phyloP scores from a whole-genome alignment of 371 early-diverging fungal species.

The Amoeboradix gromovi region DNA sequence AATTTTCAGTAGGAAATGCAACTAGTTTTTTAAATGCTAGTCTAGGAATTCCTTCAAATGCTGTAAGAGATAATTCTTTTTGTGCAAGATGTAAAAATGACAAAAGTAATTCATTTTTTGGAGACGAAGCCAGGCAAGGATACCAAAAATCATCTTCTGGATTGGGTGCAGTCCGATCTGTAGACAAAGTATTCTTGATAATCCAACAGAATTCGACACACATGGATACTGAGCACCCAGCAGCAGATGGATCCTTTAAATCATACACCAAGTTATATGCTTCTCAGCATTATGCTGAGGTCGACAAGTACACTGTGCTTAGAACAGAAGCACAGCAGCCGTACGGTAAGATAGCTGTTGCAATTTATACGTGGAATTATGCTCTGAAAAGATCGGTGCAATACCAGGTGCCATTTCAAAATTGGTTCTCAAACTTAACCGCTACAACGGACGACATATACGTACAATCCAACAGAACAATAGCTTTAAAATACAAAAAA shows the following conservation, averaged over 20 bases:
- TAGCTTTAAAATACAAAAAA: not conserved
- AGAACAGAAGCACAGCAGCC: not conserved
- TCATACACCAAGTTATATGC: not conserved
- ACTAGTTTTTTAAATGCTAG: no score
- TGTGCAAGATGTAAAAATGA: no score
- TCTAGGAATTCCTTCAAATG: no score
- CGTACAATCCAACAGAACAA: not conserved
- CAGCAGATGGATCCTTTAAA: not conserved
- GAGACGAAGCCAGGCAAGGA: no score
- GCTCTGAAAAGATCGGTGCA: no score
- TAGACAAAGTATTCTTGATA: not conserved
- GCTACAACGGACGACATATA: not conserved
- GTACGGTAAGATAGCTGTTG: not conserved
- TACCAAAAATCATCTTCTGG: no score
- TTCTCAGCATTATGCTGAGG: not conserved
- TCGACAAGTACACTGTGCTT: not conserved
- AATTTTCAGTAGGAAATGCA: no score
- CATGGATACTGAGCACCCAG: not conserved
- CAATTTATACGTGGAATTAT: no score
- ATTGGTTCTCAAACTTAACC: not conserved
- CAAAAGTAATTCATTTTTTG: no score
- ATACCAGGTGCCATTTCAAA: not conserved
- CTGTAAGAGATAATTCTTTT: no score
- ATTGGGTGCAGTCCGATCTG: no score
- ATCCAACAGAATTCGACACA: not conserved